Evolutionary conservation across 225 moss, liverwort and hornwort genomes (phyloP).

Genomic region (Neckera pumila): DNA sequence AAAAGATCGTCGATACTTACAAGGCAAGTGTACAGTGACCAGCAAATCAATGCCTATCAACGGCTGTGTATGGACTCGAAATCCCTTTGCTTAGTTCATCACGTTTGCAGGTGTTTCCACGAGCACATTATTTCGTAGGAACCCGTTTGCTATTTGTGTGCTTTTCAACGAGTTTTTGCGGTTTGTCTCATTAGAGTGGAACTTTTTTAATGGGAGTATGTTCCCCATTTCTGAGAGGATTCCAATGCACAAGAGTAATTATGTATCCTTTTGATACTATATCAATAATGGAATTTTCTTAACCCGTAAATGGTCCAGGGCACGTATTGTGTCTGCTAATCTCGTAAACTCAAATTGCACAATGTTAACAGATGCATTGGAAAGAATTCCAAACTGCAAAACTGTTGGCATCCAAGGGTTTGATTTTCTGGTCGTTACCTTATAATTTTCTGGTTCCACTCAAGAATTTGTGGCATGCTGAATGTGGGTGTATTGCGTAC

Average conservation of each 20-base stretch:
- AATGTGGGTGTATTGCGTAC: no score
- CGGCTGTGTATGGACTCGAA: not conserved
- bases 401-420: no score
- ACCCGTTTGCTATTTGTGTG: not conserved
- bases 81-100: not conserved
- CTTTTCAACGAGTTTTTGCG: not conserved
- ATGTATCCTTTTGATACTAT: not conserved
- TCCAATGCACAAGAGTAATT: not conserved
- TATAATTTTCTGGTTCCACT: no score
- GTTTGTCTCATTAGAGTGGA: not conserved
- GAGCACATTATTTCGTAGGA: not conserved
- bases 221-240: not conserved
- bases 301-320: not conserved
- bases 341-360: not conserved
- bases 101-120: not conserved
- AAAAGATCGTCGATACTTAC: conserved; percentile 30
- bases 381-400: not conserved
- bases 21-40: conserved; percentile 4
- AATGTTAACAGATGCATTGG: not conserved
- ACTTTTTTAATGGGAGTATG: not conserved
- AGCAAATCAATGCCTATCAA: not conserved
- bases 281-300: not conserved
- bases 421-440: no score
- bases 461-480: no score
- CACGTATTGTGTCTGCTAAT: not conserved